Base-by-base conservation (phyloP, 176 grass and related monocot species). In the Aegilops longissima region DNA sequence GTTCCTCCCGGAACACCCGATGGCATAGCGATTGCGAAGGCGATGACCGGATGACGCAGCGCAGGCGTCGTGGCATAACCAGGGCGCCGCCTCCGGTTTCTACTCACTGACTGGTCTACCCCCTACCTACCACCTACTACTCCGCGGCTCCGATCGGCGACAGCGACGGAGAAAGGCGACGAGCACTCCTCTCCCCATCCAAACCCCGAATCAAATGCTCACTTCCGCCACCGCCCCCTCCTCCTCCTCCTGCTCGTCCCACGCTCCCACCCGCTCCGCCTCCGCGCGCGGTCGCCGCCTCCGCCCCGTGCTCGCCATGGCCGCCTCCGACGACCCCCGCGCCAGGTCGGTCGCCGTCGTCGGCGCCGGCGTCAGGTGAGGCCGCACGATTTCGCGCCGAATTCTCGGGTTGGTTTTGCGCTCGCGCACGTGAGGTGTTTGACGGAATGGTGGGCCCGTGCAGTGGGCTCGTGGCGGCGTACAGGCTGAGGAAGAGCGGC, bases 401-500 rank as follows among this genome's bases (percentile, higher is more conserved):
- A 56, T 80, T 94, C n/a, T 84, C 51, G 34, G 2, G 5, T 27
- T 27, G 65, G 33, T 39, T 10, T 42, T 24, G 76, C 56, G 24
- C n/a, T 24, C 14, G 39, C 64, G 79, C 77, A 2, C 17, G 61
- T n/a, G 29, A 88, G 78, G 68, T 81, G 80, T 92, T 88, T 61
- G 70, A 84, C 66, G 77, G 64, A 90, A 85, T 87, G 76, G 6
- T 13, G 12, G 7, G 51, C 67, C 59, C 29, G 42, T 79, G 59
- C 90, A 96, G 97, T 77, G 97, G 97, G 54, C 90, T 96, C 52
- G 92, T 92, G 70, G 97, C 97, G 77, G 94, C 97, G 11, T 94
- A 99, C 81, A 99, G 85, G 87, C 90, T 94, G 66, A 93, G 89
- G 71, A 82, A 82, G 78, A 93, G 91, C 83, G 97, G 94, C 73